These are phyloP conservation scores for Pistacia atlantica DNA, from an alignment of 345 rosid genomes.

Conservation along the genomic window DNA sequence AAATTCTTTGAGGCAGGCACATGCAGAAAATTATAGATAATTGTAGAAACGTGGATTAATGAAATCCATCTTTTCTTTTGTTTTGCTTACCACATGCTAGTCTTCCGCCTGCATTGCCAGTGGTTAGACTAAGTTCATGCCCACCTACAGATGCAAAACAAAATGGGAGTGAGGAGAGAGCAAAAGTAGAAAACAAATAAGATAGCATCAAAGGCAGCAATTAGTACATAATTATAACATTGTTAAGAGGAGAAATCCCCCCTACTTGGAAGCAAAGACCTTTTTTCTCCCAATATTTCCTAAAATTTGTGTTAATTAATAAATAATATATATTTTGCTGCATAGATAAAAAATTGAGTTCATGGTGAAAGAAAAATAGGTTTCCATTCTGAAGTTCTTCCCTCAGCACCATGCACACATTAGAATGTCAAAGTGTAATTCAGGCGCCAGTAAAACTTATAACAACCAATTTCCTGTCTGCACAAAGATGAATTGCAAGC, in stretches of 20 bases:
- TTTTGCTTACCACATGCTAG: constrained; percentile 87
- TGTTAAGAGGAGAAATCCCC: neutral
- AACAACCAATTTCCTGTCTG: neutral
- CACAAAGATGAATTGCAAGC: constrained; percentile 2
- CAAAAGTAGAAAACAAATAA: constrained; percentile 2
- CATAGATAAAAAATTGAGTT: neutral
- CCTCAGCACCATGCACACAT: neutral
- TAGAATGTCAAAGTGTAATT: neutral
- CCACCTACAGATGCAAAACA: constrained; percentile 61
- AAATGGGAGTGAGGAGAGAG: constrained; percentile 23
- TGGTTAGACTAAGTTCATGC: constrained; percentile 91
- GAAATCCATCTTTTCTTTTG: neutral
- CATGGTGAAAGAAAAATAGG: neutral
- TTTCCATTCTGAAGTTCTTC: neutral
- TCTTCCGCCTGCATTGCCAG: constrained; percentile 99
- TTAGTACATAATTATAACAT: neutral
- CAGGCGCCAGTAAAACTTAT: neutral
- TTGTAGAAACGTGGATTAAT: neutral
- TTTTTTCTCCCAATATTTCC: neutral
- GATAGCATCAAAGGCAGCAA: neutral
- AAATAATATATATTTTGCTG: neutral
- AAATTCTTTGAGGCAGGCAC: neutral
- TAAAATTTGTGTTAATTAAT: neutral
- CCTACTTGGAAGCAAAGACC: neutral
- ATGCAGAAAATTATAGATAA: neutral